phyloP scores from a whole-genome alignment of 768 basidiomycete species.

The Rhodotorula diobovata region DNA sequence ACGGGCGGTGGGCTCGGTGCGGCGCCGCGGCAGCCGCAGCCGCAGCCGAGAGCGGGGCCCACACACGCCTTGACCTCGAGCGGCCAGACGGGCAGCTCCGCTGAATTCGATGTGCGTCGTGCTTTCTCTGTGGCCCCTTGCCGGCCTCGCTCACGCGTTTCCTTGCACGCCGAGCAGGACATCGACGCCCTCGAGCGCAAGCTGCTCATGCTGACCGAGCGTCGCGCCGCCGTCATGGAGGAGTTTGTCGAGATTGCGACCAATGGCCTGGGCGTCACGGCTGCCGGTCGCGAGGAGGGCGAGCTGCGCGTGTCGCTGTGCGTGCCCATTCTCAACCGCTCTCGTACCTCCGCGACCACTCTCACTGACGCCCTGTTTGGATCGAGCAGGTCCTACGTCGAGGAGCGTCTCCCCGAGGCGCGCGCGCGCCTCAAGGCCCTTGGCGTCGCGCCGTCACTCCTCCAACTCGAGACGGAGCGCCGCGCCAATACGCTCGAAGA shows the following conservation, averaged over 20 bases:
- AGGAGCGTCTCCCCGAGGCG: conserved; percentile 21
- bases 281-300: background rate
- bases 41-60: background rate
- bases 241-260: conserved; percentile 27
- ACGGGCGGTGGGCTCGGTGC: too few species aligned
- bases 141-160: too few species aligned
- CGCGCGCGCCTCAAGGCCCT: background rate
- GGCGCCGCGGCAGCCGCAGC: background rate
- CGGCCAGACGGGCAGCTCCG: background rate
- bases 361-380: background rate
- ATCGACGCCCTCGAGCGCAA: background rate
- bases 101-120: background rate
- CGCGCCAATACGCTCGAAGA: conserved; percentile 18
- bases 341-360: background rate
- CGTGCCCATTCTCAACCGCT: background rate
- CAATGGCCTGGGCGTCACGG: background rate
- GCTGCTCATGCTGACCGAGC: conserved; percentile 6
- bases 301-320: conserved; percentile 13
- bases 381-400: conserved; percentile 18
- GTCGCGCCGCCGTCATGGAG: conserved; percentile 1
- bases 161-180: background rate
- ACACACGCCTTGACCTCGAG: background rate
- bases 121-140: background rate
- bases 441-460: background rate
- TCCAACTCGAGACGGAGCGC: conserved; percentile 29